A percentile compares a stretch with the other conserved stretches of the same genome.
Conservation (phyloP, 352 stramenopile species). For the Phytophthora syringae region DNA sequence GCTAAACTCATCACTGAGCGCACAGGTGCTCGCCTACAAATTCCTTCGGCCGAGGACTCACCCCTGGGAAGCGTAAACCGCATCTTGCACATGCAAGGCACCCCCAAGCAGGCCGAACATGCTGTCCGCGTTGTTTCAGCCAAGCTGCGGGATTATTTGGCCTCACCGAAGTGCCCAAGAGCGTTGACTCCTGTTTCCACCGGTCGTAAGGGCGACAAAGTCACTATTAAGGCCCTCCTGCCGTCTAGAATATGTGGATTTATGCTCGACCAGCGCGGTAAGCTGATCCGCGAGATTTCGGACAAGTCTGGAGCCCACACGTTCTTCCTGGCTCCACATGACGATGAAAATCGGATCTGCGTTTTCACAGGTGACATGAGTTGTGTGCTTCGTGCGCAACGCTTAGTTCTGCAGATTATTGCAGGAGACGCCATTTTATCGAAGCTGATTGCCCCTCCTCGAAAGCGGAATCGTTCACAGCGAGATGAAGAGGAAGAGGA, state of each 20-base stretch:
- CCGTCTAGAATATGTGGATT: slow-evolving; percentile 47
- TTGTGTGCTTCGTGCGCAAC: slow-evolving; percentile 56
- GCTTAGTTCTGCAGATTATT: slow-evolving; percentile 66
- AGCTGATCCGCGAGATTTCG: slow-evolving; percentile 63
- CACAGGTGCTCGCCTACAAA: slow-evolving; percentile 64
- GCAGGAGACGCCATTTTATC: slow-evolving; percentile 60
- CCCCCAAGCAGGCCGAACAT: slow-evolving; percentile 47
- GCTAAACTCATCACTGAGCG: slow-evolving; percentile 51
- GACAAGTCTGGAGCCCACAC: slow-evolving; percentile 57
- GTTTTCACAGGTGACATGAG: slow-evolving; percentile 60
- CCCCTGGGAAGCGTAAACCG: slow-evolving; percentile 69
- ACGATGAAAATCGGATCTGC: slow-evolving; percentile 55
- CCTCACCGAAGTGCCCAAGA: slow-evolving; percentile 20
- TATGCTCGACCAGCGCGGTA: slow-evolving; percentile 56
- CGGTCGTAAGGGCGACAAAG: slow-evolving; percentile 47
- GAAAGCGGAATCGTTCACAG: slow-evolving; percentile 50
- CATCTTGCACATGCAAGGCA: slow-evolving; percentile 71
- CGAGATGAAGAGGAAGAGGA: slow-evolving; percentile 22
- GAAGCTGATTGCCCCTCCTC: slow-evolving; percentile 34
- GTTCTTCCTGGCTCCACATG: slow-evolving; percentile 47
- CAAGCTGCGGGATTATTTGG: slow-evolving; percentile 49
- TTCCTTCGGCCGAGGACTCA: slow-evolving; percentile 55
- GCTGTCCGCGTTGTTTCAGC: slow-evolving; percentile 39
- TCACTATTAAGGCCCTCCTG: slow-evolving; percentile 62
- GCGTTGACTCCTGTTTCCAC: slow-evolving; percentile 19